Conservation (phyloP, 176 grass and related monocot species). For the Oryza glaberrima region DNA sequence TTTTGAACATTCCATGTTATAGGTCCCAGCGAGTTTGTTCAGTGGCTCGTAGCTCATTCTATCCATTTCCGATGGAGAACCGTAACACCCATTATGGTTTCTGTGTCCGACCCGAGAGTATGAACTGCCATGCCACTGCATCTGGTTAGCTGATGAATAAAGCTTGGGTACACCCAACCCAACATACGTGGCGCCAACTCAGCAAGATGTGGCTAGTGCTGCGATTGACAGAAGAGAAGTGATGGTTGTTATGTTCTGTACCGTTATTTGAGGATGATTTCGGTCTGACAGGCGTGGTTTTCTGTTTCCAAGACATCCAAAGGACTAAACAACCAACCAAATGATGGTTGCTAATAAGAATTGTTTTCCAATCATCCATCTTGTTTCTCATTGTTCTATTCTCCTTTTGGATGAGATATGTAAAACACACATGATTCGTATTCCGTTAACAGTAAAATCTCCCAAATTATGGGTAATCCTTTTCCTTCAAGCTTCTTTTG, state of each 20-base stretch:
- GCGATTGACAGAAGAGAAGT: background rate
- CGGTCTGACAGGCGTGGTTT: background rate
- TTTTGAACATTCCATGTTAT: conserved; percentile 37
- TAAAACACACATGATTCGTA: background rate
- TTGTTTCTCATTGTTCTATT: background rate
- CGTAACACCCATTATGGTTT: conserved; percentile 26
- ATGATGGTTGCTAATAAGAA: conserved; percentile 29
- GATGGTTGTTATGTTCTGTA: background rate
- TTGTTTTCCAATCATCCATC: background rate
- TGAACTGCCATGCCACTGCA: background rate
- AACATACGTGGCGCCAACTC: conserved; percentile 16
- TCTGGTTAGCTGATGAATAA: conserved; percentile 18
- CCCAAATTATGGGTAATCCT: background rate
- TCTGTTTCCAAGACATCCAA: conserved; percentile 16
- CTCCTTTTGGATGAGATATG: background rate
- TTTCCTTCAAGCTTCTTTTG: background rate
- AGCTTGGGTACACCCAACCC: conserved; percentile 16
- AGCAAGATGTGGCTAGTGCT: conserved; percentile 10
- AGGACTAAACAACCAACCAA: conserved; percentile 4
- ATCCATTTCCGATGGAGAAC: conserved; percentile 14
- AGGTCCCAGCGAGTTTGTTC: conserved; percentile 84
- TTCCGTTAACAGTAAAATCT: conserved; percentile 17
- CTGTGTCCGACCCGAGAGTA: background rate
- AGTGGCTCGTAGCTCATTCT: conserved; percentile 45
- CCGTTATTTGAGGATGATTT: background rate